A percentile compares a stretch with the other conserved stretches of the same genome.
These are phyloP conservation scores for Iberis pinnata DNA, from an alignment of 345 rosid genomes.

Conservation along the genomic window DNA sequence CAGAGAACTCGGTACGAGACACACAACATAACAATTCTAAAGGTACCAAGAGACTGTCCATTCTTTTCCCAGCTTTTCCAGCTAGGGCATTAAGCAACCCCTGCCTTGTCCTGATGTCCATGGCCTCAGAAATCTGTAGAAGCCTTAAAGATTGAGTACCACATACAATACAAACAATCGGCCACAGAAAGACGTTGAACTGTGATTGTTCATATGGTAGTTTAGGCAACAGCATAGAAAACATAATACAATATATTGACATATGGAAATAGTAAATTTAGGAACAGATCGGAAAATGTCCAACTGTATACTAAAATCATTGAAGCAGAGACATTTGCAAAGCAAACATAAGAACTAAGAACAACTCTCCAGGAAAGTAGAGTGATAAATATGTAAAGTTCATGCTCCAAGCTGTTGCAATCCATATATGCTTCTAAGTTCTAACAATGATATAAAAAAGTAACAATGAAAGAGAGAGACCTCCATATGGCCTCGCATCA, in stretches of 20 bases:
- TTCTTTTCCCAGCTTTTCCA: constrained; percentile 90
- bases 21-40: constrained; percentile 81
- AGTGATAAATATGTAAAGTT: constrained; percentile 1
- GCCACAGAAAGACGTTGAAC: background rate
- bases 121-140: constrained; percentile 78
- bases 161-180: constrained; percentile 16
- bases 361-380: background rate
- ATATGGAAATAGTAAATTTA: background rate
- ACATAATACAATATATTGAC: constrained; percentile 12
- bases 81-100: constrained; percentile 83
- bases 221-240: constrained; percentile 3
- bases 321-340: constrained; percentile 5
- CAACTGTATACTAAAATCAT: constrained; percentile 12
- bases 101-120: constrained; percentile 93
- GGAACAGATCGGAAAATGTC: constrained; percentile 2
- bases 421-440: constrained; percentile 9
- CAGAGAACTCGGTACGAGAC: constrained; percentile 93
- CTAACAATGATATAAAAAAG: constrained; percentile 7
- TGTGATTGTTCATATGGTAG: constrained; percentile 4
- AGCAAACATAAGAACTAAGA: constrained; percentile 8
- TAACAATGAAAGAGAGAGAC: constrained; percentile 33
- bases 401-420: background rate
- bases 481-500: constrained; percentile 96
- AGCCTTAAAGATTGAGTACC: constrained; percentile 10
- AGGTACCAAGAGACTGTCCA: constrained; percentile 82